These are phyloP conservation scores for Mentha longifolia DNA, from an alignment of 257 asterid species.

Conservation along the genomic window DNA sequence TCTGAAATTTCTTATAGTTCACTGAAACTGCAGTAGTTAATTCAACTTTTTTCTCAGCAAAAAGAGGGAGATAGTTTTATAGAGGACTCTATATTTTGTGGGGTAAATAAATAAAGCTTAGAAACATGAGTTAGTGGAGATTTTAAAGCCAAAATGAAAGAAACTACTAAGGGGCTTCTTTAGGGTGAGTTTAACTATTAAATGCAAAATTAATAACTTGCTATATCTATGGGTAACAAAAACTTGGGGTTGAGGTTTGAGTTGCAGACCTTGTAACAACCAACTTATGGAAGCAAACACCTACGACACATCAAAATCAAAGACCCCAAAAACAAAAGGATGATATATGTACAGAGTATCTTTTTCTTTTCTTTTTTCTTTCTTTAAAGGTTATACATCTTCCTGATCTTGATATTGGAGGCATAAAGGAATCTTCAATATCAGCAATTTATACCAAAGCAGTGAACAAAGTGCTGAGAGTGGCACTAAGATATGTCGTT, in stretches of 20 bases:
- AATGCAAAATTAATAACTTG: neutral
- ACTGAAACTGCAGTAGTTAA: neutral
- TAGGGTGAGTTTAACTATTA: neutral
- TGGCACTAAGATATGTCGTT: slow-evolving; percentile 6
- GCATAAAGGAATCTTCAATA: neutral
- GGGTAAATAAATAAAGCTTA: neutral
- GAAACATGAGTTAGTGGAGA: neutral
- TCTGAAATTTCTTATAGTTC: neutral
- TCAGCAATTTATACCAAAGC: slow-evolving; percentile 3
- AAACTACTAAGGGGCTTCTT: neutral
- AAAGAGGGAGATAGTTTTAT: neutral
- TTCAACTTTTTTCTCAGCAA: neutral
- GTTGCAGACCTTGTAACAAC: neutral
- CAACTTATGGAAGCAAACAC: neutral
- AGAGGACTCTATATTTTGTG: neutral
- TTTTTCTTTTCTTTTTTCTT: neutral
- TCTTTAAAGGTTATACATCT: neutral
- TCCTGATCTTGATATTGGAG: neutral
- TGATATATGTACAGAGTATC: no score
- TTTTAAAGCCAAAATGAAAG: neutral
- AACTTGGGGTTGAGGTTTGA: neutral
- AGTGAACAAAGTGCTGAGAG: neutral
- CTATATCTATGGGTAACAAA: neutral
- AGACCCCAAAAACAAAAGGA: neutral
- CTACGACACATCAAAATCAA: neutral